Evolutionary conservation across 1,284 basidiomycete species (phyloP).

Genomic region (Ganoderma multipileum): DNA sequence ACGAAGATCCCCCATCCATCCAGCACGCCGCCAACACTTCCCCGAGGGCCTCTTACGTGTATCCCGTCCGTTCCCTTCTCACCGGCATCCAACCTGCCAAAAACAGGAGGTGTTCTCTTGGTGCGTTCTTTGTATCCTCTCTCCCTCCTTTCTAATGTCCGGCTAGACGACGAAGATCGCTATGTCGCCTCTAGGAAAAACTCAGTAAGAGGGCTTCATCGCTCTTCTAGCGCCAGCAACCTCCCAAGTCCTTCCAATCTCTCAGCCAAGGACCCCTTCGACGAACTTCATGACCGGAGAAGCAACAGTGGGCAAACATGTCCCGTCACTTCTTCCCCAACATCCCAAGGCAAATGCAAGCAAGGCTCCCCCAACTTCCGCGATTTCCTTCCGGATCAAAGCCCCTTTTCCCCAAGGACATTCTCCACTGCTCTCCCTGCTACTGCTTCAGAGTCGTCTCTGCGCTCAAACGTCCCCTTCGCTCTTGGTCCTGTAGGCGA

Average conservation of each 20-base stretch:
- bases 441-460: neutral
- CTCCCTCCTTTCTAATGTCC: slow-evolving; percentile 11
- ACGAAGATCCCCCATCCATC: slow-evolving; percentile 1
- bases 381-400: slow-evolving; percentile 34
- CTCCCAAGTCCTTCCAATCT: neutral
- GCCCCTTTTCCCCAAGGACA: slow-evolving; percentile 33
- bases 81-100: slow-evolving; percentile 40
- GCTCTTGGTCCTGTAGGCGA: slow-evolving; percentile 33
- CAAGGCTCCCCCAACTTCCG: slow-evolving; percentile 35
- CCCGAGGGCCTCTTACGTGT: slow-evolving; percentile 34
- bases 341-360: neutral
- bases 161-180: slow-evolving; percentile 16
- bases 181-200: neutral
- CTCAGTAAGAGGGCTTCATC: neutral
- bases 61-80: slow-evolving; percentile 43
- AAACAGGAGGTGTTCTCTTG: slow-evolving; percentile 39
- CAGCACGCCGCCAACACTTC: neutral
- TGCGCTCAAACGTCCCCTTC: slow-evolving; percentile 21
- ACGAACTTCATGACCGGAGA: neutral
- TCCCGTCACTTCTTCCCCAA: neutral
- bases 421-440: slow-evolving; percentile 30
- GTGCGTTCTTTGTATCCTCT: neutral
- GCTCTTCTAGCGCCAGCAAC: neutral
- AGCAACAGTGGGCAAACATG: neutral
- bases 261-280: neutral